Base-by-base conservation (phyloP, 371 early-diverging fungal genomes). In the Polyrhizophydium stewartii region DNA sequence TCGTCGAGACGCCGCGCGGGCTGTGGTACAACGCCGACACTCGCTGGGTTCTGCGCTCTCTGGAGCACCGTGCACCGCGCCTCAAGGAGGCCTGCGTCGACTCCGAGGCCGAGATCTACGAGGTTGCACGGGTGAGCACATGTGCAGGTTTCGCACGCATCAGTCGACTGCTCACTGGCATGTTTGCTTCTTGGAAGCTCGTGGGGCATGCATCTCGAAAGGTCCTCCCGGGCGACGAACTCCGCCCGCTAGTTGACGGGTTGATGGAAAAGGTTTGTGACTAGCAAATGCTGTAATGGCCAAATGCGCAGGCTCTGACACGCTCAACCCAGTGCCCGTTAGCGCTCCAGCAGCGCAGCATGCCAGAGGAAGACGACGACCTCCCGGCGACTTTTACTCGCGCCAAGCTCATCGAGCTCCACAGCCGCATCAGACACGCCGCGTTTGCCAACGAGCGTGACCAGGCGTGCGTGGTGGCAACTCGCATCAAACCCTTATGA, bases 1-100 rank as follows among this genome's bases (percentile, higher is more conserved):
- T 94, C 50, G 93, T 96, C 0, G 87, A 90, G 25, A 79, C 94
- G 21, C 97, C 97, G 32, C 80, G 96, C 40, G 74, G 79, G 56
- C 71, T 94, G 41, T 96, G 95, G 94, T 85, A 82, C 63, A 72
- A 87, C 19, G 83, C 77, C 0, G 58, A 84, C 67, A 74, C 80
- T 24, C 71, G 65, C 25, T 81, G 83, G 25, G 82, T 81, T 32
- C 75, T 93, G 37, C 62, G 75, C n/a, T 79, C 83, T 27, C 72
- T 89, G 33, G 89, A 91, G 63, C 74, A 78, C 61, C 77, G 81
- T 19, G 92, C 91, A 0, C 81, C 88, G 53, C 70, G 74, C 24
- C 68, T 84, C 55, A 91, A 92, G 63, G 96, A 96, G 66, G 85
- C 83, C 58, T 72, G 79, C 37, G 81, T 87, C 53, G 89, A 90